phyloP scores from a whole-genome alignment of 2,329 filamentous ascomycete species.

The Trichophyton rubrum region DNA sequence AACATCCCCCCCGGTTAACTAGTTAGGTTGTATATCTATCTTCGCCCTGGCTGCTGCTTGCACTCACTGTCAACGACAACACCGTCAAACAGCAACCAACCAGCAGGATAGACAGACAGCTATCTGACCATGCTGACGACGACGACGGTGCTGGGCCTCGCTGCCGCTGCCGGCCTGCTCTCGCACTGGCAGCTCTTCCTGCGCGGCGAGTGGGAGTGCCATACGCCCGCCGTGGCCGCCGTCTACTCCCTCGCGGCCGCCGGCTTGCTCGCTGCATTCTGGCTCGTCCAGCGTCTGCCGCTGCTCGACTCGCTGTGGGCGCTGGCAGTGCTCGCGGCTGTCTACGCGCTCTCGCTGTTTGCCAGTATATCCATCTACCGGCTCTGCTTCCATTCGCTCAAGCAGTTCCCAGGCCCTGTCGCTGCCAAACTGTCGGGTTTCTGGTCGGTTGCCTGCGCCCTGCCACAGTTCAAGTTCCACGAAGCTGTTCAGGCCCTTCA shows the following conservation, averaged over 20 bases:
- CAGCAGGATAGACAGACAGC: neutral
- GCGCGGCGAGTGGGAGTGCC: constrained; percentile 6
- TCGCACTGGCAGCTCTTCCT: constrained; percentile 4
- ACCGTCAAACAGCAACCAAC: neutral
- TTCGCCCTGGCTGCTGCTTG: too few relatives aligned
- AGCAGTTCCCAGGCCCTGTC: constrained; percentile 18
- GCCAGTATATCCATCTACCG: constrained; percentile 20
- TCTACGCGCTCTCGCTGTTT: constrained; percentile 1
- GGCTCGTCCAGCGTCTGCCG: neutral
- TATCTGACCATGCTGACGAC: neutral
- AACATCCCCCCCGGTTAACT: too few relatives aligned
- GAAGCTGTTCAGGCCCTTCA: constrained; percentile 15
- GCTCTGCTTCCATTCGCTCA: constrained; percentile 18
- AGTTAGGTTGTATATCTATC: too few relatives aligned
- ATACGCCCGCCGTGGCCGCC: neutral
- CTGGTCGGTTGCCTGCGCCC: constrained; percentile 12
- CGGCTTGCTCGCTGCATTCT: neutral
- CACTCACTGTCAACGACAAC: neutral
- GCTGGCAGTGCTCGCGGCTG: neutral
- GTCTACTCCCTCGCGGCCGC: neutral
- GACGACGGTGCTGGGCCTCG: neutral
- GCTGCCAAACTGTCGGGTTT: constrained; percentile 16
- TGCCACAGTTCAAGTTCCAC: constrained; percentile 12
- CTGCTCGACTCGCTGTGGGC: neutral
- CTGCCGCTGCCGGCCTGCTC: constrained; percentile 2